Percentiles rank a stretch among this genome's conserved stretches.
Evolutionary conservation across 345 rosid genomes (phyloP).

Genomic region (Excoecaria agallocha): DNA sequence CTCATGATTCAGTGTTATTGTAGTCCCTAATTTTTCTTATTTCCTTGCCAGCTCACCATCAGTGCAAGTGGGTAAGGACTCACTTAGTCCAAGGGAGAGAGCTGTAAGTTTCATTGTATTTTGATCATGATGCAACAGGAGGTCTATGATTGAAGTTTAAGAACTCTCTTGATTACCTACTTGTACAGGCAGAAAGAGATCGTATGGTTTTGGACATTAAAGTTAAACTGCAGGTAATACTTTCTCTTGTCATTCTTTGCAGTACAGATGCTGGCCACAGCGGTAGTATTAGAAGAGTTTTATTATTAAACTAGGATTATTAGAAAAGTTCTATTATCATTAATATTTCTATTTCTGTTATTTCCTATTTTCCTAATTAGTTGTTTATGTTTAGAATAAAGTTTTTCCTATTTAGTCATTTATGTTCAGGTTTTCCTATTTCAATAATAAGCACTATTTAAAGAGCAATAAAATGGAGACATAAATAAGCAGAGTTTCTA

Average conservation of each 20-base stretch:
- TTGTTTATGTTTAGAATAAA: no score
- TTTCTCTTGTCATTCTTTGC: background rate
- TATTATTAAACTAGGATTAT: no score
- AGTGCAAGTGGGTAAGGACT: conserved; percentile 48
- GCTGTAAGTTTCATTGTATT: conserved; percentile 66
- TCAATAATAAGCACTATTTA: no score
- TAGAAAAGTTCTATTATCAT: no score
- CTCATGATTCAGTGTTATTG: background rate
- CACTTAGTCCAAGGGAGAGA: conserved; percentile 90
- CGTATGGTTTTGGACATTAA: conserved; percentile 98
- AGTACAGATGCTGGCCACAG: no score
- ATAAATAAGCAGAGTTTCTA: no score
- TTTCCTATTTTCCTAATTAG: no score
- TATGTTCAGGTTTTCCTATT: no score
- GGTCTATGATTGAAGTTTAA: conserved; percentile 17
- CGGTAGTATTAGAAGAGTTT: no score
- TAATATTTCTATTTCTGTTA: no score
- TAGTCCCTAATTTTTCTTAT: conserved; percentile 9
- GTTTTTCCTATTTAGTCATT: no score
- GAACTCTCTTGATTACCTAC: conserved; percentile 10
- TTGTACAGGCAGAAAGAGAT: conserved; percentile 84
- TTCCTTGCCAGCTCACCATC: conserved; percentile 65
- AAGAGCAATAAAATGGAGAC: no score
- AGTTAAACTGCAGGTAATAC: conserved; percentile 89
- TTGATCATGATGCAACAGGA: conserved; percentile 21